A percentile compares a stretch with the other conserved stretches of the same genome.
phyloP scores from a whole-genome alignment of 495 filamentous ascomycete genomes.

The Chaetomium tenue region DNA sequence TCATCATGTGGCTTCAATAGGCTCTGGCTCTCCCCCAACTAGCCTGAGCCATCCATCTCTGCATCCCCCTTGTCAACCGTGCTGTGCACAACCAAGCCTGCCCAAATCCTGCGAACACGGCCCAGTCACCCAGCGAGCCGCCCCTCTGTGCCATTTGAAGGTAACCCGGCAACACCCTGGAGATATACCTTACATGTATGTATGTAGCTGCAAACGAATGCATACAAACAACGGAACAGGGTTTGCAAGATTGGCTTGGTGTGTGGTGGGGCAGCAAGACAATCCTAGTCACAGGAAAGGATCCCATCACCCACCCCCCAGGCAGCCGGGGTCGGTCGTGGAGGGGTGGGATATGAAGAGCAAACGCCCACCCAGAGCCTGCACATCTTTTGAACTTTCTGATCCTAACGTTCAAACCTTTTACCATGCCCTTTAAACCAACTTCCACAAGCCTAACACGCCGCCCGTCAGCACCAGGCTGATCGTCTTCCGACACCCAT shows the following conservation, averaged over 20 bases:
- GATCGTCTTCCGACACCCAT: background rate
- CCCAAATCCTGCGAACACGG: background rate
- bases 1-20: conserved; percentile 4
- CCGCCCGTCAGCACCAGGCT: conserved; percentile 10
- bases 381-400: background rate
- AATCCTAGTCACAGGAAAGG: background rate
- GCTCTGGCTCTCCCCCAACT: background rate
- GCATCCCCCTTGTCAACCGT: background rate
- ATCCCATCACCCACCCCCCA: conserved; percentile 13
- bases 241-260: background rate
- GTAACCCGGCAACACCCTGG: background rate
- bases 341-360: conserved; percentile 17
- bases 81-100: background rate
- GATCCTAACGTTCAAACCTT: background rate
- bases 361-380: background rate
- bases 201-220: too few species aligned
- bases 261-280: background rate
- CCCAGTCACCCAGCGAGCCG: background rate
- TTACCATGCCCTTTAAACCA: conserved; percentile 14
- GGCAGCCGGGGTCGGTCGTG: background rate
- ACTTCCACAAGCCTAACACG: background rate
- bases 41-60: background rate
- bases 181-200: too few species aligned
- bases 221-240: too few species aligned
- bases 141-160: background rate